phyloP scores from a whole-genome alignment of 768 basidiomycete genomes.

The Calocybe indica region DNA sequence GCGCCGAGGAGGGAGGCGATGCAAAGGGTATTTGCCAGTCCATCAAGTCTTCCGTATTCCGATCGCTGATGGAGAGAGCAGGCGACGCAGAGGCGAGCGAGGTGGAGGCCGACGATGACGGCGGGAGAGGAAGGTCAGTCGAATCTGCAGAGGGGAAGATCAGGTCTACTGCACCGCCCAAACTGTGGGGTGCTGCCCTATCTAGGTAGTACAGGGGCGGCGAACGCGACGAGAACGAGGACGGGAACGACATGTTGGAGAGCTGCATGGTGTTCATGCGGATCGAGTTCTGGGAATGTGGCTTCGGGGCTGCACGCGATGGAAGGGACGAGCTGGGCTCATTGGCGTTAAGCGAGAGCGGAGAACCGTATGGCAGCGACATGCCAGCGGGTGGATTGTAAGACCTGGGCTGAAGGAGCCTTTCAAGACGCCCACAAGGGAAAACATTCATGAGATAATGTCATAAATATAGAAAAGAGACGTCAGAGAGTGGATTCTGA shows the following conservation, averaged over 20 bases:
- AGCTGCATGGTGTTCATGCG: conserved; percentile 63
- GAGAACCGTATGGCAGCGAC: conserved; percentile 7
- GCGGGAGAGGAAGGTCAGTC: conserved; percentile 7
- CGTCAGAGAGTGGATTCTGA: conserved; percentile 7
- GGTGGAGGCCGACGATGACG: not conserved
- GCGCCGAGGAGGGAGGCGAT: conserved; percentile 7
- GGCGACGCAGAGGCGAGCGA: too few relatives aligned
- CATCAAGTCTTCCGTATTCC: conserved; percentile 5
- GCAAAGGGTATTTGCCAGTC: conserved; percentile 10
- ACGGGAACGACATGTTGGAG: conserved; percentile 43
- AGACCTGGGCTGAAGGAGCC: conserved; percentile 52
- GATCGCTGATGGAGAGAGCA: not conserved
- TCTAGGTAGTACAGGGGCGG: conserved; percentile 1
- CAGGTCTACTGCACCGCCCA: conserved; percentile 9
- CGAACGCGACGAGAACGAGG: conserved; percentile 7
- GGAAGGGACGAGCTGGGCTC: conserved; percentile 8
- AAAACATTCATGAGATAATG: not conserved
- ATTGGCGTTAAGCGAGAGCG: not conserved
- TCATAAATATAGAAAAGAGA: not conserved
- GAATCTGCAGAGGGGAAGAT: conserved; percentile 27
- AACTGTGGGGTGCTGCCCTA: not conserved
- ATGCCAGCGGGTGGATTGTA: conserved; percentile 30
- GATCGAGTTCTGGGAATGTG: conserved; percentile 60
- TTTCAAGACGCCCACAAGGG: conserved; percentile 13
- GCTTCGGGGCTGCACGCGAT: conserved; percentile 11